phyloP scores from a whole-genome alignment of 805 yeast genomes.

The Metschnikowia bowlesiae region DNA sequence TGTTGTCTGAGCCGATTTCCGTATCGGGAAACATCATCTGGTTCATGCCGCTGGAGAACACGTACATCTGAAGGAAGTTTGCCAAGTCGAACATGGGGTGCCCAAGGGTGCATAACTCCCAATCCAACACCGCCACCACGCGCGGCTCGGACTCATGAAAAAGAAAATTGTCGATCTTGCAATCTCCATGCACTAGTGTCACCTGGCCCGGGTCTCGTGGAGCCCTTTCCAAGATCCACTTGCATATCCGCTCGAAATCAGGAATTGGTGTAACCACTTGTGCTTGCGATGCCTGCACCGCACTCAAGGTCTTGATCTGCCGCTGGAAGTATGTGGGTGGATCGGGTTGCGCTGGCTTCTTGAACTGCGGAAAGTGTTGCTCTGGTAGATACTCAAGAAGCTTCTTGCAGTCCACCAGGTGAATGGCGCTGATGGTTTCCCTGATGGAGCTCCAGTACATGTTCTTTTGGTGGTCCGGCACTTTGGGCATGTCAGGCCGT shows the following conservation, averaged over 20 bases:
- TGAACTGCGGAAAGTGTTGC: conserved; percentile 42
- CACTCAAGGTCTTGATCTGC: conserved; percentile 45
- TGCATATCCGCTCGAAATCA: conserved; percentile 36
- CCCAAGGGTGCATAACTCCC: conserved; percentile 65
- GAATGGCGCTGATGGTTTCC: conserved; percentile 46
- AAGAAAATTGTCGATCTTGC: conserved; percentile 60
- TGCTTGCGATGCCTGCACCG: conserved; percentile 37
- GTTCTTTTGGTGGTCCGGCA: conserved; percentile 21
- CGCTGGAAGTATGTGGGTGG: conserved; percentile 45
- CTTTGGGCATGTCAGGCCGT: conserved; percentile 44
- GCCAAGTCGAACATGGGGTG: conserved; percentile 62
- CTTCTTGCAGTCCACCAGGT: conserved; percentile 42
- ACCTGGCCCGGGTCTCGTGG: conserved; percentile 46
- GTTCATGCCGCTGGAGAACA: conserved; percentile 39
- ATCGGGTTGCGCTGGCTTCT: conserved; percentile 11
- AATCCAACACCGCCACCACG: conserved; percentile 55
- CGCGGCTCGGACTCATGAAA: conserved; percentile 48
- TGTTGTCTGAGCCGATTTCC: conserved; percentile 30
- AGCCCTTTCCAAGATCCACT: conserved; percentile 39
- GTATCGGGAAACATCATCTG: conserved; percentile 19
- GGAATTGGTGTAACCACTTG: conserved; percentile 46
- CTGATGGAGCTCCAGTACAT: conserved; percentile 47
- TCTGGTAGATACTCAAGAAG: conserved; percentile 43
- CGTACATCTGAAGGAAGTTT: conserved; percentile 53
- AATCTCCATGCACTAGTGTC: conserved; percentile 59